Conservation (phyloP, 257 asterid species). For the Thymus quinquecostatus region DNA sequence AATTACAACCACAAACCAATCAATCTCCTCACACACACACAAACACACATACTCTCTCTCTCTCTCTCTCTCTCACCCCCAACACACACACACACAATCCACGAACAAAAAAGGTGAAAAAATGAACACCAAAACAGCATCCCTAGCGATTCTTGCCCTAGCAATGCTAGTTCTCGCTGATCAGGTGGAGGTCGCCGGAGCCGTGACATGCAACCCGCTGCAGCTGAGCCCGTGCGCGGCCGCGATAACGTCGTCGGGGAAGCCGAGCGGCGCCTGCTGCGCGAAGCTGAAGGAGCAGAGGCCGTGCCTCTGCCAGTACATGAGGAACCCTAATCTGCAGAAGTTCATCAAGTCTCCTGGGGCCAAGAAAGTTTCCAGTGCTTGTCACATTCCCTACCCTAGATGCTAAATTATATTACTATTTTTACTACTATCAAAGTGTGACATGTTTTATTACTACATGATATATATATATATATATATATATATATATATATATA, state of each 20-base stretch:
- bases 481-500: too few relatives aligned
- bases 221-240: slow-evolving; percentile 78
- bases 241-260: slow-evolving; percentile 60
- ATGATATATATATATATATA: neutral
- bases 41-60: too few relatives aligned
- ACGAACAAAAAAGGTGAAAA: neutral
- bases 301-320: slow-evolving; percentile 79
- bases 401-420: slow-evolving; percentile 41
- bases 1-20: slow-evolving; percentile 32
- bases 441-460: neutral
- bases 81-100: neutral
- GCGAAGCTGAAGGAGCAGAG: slow-evolving; percentile 69
- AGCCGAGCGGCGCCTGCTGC: slow-evolving; percentile 63
- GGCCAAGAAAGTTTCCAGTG: slow-evolving; percentile 66
- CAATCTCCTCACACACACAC: neutral
- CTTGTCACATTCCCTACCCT: slow-evolving; percentile 66
- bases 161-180: slow-evolving; percentile 43
- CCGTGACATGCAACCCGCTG: slow-evolving; percentile 70
- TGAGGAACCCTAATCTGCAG: slow-evolving; percentile 70
- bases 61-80: too few relatives aligned
- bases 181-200: slow-evolving; percentile 34
- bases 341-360: slow-evolving; percentile 78
- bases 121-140: slow-evolving; percentile 39
- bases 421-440: neutral
- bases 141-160: slow-evolving; percentile 37